phyloP scores from a whole-genome alignment of 2,329 filamentous ascomycete species.

The Sclerotinia minor region DNA sequence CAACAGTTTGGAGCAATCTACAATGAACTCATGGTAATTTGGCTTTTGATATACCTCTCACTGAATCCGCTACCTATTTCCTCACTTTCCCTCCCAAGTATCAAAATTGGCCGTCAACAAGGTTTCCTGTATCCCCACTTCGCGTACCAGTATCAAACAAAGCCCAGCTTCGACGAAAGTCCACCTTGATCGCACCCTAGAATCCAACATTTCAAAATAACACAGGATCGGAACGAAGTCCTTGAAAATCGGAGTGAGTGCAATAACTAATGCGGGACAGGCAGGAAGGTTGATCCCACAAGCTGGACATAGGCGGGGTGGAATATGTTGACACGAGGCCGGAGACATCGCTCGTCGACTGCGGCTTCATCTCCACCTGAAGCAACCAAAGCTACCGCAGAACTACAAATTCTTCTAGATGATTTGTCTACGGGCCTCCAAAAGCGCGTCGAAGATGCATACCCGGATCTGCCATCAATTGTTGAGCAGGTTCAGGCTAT shows the following conservation, averaged over 20 bases:
- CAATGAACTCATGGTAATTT: slow-evolving; percentile 13
- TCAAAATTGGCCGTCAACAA: slow-evolving; percentile 1
- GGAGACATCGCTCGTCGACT: slow-evolving; percentile 65
- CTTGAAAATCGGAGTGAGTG: slow-evolving; percentile 10
- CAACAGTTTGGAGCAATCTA: slow-evolving; percentile 6
- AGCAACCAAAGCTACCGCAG: slow-evolving; percentile 60
- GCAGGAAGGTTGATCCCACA: slow-evolving; percentile 28
- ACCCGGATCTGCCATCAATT: slow-evolving; percentile 42
- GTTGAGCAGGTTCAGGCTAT: slow-evolving; percentile 39
- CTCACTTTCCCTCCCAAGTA: background rate
- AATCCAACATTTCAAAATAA: slow-evolving; percentile 9
- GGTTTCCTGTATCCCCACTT: slow-evolving; percentile 25
- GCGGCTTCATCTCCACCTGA: slow-evolving; percentile 57
- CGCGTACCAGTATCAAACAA: slow-evolving; percentile 26
- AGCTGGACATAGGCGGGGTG: slow-evolving; percentile 38
- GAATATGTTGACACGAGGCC: slow-evolving; percentile 53
- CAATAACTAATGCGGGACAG: slow-evolving; percentile 35
- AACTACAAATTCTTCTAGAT: slow-evolving; percentile 57
- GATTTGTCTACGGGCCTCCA: slow-evolving; percentile 43
- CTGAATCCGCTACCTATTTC: background rate
- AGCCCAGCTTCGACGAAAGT: slow-evolving; percentile 31
- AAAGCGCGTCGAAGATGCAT: slow-evolving; percentile 29
- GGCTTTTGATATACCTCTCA: background rate
- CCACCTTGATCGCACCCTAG: slow-evolving; percentile 14
- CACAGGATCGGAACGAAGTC: slow-evolving; percentile 29